These are phyloP conservation scores for Kokia cookei DNA, from an alignment of 441 rosid species.

Conservation along the genomic window DNA sequence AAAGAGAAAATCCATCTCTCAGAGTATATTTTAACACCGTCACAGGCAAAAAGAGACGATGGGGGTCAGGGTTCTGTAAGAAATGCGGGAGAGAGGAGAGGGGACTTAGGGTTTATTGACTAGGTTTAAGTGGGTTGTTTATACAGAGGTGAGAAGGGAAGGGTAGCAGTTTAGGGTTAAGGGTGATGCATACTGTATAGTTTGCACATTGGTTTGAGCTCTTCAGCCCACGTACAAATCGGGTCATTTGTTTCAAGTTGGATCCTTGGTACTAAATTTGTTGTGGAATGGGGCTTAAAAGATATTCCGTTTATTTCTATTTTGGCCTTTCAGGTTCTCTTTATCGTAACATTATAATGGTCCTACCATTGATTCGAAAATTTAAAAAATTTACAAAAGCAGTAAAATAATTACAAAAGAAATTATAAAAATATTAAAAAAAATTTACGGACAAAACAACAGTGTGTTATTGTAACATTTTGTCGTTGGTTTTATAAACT, in stretches of 20 bases:
- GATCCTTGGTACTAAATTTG: too few species aligned
- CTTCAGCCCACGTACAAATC: neutral
- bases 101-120: neutral
- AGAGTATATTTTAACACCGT: conserved; percentile 50
- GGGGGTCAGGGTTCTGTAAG: neutral
- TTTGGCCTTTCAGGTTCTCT: too few species aligned
- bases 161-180: neutral
- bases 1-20: conserved; percentile 19
- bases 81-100: neutral
- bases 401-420: too few species aligned
- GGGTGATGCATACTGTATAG: neutral
- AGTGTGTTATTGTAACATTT: too few species aligned
- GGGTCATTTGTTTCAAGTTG: neutral
- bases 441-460: too few species aligned
- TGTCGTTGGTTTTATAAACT: too few species aligned
- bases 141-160: neutral
- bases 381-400: too few species aligned
- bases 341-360: too few species aligned
- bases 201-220: neutral
- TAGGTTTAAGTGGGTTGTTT: neutral
- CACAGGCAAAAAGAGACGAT: conserved; percentile 2
- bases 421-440: too few species aligned
- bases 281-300: too few species aligned
- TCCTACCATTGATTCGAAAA: too few species aligned
- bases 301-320: too few species aligned